phyloP scores from a whole-genome alignment of 306 rosid genomes.

The Notholithocarpus densiflorus region DNA sequence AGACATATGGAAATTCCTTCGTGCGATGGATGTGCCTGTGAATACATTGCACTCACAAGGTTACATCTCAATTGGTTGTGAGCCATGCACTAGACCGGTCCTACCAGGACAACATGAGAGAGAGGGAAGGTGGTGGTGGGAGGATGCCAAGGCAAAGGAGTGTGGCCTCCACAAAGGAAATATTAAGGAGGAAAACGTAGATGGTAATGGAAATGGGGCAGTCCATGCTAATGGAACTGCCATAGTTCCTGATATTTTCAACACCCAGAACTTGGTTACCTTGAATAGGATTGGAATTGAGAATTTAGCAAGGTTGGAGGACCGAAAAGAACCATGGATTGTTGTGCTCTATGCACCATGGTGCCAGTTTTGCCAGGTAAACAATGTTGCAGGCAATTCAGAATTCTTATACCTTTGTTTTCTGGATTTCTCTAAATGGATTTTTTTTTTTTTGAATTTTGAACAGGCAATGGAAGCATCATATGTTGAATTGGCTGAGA shows the following conservation, averaged over 20 bases:
- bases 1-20: constrained; percentile 77
- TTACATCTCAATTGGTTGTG: constrained; percentile 81
- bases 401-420: not conserved
- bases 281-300: constrained; percentile 74
- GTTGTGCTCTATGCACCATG: constrained; percentile 93
- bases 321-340: constrained; percentile 69
- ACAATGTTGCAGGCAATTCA: not conserved
- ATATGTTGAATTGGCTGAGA: constrained; percentile 66
- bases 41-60: constrained; percentile 82
- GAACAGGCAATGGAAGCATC: constrained; percentile 76
- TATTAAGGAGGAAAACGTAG: constrained; percentile 51
- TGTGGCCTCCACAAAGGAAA: constrained; percentile 99
- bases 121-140: constrained; percentile 99
- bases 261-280: constrained; percentile 47
- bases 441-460: not conserved
- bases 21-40: constrained; percentile 83
- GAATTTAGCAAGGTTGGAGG: constrained; percentile 57
- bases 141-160: constrained; percentile 93
- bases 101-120: constrained; percentile 98
- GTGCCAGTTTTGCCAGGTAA: constrained; percentile 90
- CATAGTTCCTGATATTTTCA: constrained; percentile 56
- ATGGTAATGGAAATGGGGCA: constrained; percentile 50
- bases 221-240: constrained; percentile 36
- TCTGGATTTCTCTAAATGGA: not conserved
- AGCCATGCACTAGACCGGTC: constrained; percentile 96